Evolutionary conservation across 306 rosid species (phyloP).

Genomic region (Citrullus amarus): DNA sequence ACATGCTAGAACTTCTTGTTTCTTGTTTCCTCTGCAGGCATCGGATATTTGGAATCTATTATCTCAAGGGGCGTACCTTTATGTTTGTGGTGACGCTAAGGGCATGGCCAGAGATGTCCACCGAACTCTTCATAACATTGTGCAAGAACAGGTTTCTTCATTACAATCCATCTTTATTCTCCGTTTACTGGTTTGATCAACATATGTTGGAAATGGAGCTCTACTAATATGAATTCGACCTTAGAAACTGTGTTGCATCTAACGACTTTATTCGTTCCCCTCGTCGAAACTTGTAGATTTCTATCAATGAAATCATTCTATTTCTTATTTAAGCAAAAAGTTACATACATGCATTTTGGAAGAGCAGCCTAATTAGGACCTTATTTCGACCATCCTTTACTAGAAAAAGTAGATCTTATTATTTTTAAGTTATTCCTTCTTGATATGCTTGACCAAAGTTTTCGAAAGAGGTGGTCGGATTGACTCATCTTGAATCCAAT

Average conservation of each 20-base stretch:
- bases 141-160: constrained; percentile 64
- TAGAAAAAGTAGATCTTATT: not conserved
- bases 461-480: not conserved
- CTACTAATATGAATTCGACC: not conserved
- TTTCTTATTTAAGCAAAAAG: not conserved
- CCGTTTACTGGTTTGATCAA: not conserved
- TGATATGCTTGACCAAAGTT: not conserved
- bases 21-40: constrained; percentile 40
- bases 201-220: not conserved
- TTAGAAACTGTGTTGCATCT: not conserved
- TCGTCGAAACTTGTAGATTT: not conserved
- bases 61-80: constrained; percentile 78
- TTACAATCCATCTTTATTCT: not conserved
- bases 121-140: constrained; percentile 77
- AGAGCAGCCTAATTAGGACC: not conserved
- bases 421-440: not conserved
- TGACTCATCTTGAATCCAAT: not conserved
- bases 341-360: not conserved
- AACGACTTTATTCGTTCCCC: not conserved
- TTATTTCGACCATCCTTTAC: not conserved
- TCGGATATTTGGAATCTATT: constrained; percentile 74
- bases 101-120: constrained; percentile 99
- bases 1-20: not conserved
- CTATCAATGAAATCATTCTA: not conserved
- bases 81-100: constrained; percentile 99